Evolutionary conservation across 768 basidiomycete species (phyloP).

Genomic region (Mycena floridula): DNA sequence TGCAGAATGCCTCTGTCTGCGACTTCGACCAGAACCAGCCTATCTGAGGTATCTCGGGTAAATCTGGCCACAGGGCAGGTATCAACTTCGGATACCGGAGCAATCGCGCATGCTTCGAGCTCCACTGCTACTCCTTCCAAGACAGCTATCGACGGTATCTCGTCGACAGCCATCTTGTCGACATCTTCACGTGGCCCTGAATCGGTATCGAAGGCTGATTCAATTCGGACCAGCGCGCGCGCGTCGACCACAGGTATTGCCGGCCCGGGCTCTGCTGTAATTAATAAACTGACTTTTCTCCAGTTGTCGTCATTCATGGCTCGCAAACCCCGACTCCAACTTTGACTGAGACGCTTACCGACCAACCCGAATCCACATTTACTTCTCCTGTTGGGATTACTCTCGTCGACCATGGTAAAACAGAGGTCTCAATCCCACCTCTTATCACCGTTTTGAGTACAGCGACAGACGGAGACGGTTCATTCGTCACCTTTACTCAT

Average conservation of each 20-base stretch:
- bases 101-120: background rate
- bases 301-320: background rate
- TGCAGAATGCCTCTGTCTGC: background rate
- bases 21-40: background rate
- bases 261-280: background rate
- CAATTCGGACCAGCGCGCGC: background rate
- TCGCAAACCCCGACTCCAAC: constrained; percentile 12
- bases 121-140: background rate
- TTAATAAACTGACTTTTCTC: background rate
- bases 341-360: constrained; percentile 34
- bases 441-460: constrained; percentile 41
- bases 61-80: too few species aligned
- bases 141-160: background rate
- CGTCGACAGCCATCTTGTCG: background rate
- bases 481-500: constrained; percentile 42
- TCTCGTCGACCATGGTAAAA: constrained; percentile 30
- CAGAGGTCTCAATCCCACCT: constrained; percentile 35
- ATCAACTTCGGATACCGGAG: too few species aligned
- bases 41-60: background rate
- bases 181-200: background rate
- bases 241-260: background rate
- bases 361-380: constrained; percentile 36
- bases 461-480: constrained; percentile 39
- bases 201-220: background rate
- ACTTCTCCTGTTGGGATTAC: constrained; percentile 36